phyloP scores from a whole-genome alignment of 1,284 basidiomycete genomes.

The Heterobasidion parviporum region DNA sequence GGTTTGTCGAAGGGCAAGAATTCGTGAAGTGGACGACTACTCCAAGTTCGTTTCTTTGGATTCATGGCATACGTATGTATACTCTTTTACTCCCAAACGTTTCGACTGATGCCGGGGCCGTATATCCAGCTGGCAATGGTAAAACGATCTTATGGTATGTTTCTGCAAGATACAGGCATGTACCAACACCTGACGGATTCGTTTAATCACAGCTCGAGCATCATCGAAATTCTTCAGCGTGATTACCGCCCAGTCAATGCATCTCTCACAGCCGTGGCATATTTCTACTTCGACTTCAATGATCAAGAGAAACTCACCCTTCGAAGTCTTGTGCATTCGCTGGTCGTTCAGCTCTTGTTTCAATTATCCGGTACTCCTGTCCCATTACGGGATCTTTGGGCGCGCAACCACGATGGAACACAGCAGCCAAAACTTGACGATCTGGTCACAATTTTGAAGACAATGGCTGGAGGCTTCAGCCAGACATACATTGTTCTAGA shows the following conservation, averaged over 20 bases:
- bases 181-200: too few relatives aligned
- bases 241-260: not conserved
- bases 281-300: slow-evolving; percentile 2
- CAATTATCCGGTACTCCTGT: not conserved
- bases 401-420: not conserved
- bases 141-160: slow-evolving; percentile 4
- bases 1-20: not conserved
- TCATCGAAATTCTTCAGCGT: slow-evolving; percentile 1
- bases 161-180: not conserved
- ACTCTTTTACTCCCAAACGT: not conserved
- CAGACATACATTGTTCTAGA: slow-evolving; percentile 1
- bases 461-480: not conserved
- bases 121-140: not conserved
- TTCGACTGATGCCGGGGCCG: too few relatives aligned
- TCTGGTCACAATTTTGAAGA: not conserved
- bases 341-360: slow-evolving; percentile 1
- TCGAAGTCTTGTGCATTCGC: not conserved
- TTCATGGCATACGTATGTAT: slow-evolving; percentile 3
- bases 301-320: not conserved
- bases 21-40: not conserved
- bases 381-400: not conserved
- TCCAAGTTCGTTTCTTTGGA: not conserved
- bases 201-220: not conserved
- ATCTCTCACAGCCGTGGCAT: not conserved
- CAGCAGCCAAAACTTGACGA: not conserved